A percentile compares a stretch with the other conserved stretches of the same genome.
phyloP scores from a whole-genome alignment of 2,329 filamentous ascomycete genomes.

The Aureobasidium sp. region DNA sequence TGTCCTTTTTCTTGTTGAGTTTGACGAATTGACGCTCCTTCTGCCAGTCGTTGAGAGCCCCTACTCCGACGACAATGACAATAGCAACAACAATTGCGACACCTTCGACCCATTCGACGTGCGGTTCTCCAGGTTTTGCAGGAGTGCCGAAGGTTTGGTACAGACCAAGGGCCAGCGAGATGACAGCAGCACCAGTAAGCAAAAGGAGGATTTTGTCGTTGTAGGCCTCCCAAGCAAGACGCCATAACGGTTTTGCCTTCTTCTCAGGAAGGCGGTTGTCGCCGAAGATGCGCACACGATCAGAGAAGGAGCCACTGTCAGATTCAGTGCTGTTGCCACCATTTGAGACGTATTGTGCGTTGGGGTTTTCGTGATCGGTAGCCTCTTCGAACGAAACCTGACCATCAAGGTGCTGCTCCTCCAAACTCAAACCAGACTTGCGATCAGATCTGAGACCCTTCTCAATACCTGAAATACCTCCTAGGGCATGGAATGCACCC shows the following conservation, averaged over 20 bases:
- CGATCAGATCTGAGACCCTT: constrained; percentile 62
- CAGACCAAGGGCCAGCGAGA: constrained; percentile 65
- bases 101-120: constrained; percentile 74
- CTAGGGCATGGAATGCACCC: constrained; percentile 64
- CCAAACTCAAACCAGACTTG: constrained; percentile 57
- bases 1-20: constrained; percentile 71
- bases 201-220: constrained; percentile 74
- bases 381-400: constrained; percentile 61
- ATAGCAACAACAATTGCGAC: constrained; percentile 73
- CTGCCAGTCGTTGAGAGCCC: constrained; percentile 74
- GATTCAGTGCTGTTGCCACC: background rate
- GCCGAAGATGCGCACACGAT: constrained; percentile 62
- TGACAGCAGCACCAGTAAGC: constrained; percentile 60
- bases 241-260: constrained; percentile 60
- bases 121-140: constrained; percentile 46
- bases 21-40: constrained; percentile 76
- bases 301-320: constrained; percentile 37
- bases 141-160: constrained; percentile 59
- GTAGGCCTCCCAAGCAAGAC: constrained; percentile 72
- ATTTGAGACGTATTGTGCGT: background rate
- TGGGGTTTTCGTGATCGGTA: constrained; percentile 21
- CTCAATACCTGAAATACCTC: constrained; percentile 63
- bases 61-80: constrained; percentile 65
- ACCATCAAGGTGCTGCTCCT: constrained; percentile 59
- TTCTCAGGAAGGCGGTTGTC: constrained; percentile 62